Base-by-base conservation (phyloP, 768 basidiomycete genomes). In the Mycena venus region DNA sequence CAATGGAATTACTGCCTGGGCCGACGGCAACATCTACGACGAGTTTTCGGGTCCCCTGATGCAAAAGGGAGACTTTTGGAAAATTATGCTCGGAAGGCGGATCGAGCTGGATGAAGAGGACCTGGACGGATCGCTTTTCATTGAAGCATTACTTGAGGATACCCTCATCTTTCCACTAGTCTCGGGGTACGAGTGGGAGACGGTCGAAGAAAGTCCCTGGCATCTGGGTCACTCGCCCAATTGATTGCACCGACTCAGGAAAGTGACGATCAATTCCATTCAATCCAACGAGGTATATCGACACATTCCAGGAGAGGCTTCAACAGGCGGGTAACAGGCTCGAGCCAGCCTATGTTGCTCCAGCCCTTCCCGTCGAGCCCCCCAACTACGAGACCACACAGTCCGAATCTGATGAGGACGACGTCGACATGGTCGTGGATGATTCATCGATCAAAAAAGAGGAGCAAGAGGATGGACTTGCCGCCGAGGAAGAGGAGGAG, bases 41-140 rank as follows among this genome's bases (percentile, higher is more conserved):
- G 80, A 83, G 25, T 86, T 86, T 70, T 65, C 82, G 0, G 82
- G 83, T 0, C 82, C 82, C 1, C 78, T 67, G 7, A 85, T 88
- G 80, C 70, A 79, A n/a, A n/a, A 75, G 27, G 84, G 82, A 3
- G 82, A 85, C 64, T 68, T 72, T 9, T 86, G 87, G 87, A 84
- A 84, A 67, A 85, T 87, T 3, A 80, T 82, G 62, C 82, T 87
- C 9, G 86, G 86, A 7, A 72, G 86, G n/a, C 64, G 82, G 5
- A 73, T 87, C 27, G 44, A 74, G 29, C 79, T 87, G 12, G 84
- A 84, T 19, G 78, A 74, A 23, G 83, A 83, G 25, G 85, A 86
- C 70, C 34, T 72, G 0, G 84, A 87, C 63, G 86, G 86, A 0
- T 76, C 82, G 1, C 38, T 34, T 25, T 86, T 86, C 66, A 76